Base-by-base conservation (phyloP, 345 rosid species). In the Gossypium rotundifolium region DNA sequence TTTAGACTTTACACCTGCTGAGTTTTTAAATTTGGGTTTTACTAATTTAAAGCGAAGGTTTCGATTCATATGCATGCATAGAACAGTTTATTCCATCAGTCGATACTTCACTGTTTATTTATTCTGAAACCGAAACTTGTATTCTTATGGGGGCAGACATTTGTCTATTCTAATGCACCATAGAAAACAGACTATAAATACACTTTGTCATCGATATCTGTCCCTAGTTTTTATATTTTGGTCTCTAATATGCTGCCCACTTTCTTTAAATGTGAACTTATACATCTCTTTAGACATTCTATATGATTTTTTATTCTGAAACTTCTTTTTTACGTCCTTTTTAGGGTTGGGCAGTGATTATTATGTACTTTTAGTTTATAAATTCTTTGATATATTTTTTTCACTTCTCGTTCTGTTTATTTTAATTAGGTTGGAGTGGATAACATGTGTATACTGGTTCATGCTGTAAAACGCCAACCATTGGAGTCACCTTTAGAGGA, bases 401-500 rank as follows among this genome's bases (percentile, higher is more conserved):
- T 67, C 16, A 29, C 61, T 68, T 67, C n/a, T n/a, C 3, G 20
- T 65, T 52, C 67, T 46, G 27, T 18, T 44, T 17, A 38, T 49
- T 74, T 62, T 74, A 58, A 61, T 78, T 76, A 94, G 99, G 99
- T 94, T 45, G 99, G 99, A 76, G 99, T 94, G 81, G 99, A 94
- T 77, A 94, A 94, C 79, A 94, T 94, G 99, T 94, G 97, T 81
- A 93, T 94, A 82, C 82, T 94, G 88, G 96, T 94, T 81, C 93
- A 90, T 84, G 93, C 99, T 84, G 97, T 94, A 74, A 94, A 94
- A 80, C 83, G 99, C 58, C 98, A 91, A 76, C 83, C 94, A 33
- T 53, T 76, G 58, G 89, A 92, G 76, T 76, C 88, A 77, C 83
- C 94, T 72, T 68, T 91, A 72, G 99, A 94, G 77, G 89, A 84